phyloP scores from a whole-genome alignment of 148 eudicot species.

The Amaranthus cruentus region DNA sequence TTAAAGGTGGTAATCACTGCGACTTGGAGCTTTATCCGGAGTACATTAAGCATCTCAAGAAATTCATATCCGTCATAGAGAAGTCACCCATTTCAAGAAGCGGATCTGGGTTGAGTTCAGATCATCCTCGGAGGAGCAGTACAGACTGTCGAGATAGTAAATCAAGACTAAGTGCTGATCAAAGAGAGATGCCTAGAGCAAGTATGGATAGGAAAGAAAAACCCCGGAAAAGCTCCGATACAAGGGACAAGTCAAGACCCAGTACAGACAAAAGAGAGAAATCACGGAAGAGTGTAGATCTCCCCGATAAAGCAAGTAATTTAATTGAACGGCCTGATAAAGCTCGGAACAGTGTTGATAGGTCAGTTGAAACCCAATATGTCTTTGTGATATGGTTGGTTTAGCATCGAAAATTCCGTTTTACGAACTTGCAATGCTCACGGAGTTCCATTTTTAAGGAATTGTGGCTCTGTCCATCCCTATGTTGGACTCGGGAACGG shows the following conservation, averaged over 20 bases:
- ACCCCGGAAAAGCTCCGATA: slow-evolving; percentile 54
- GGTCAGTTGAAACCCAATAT: slow-evolving; percentile 33
- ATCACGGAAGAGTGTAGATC: slow-evolving; percentile 49
- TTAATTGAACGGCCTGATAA: slow-evolving; percentile 60
- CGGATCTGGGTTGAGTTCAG: slow-evolving; percentile 34
- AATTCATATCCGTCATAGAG: slow-evolving; percentile 62
- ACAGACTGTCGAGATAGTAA: slow-evolving; percentile 56
- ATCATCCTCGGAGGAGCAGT: slow-evolving; percentile 48
- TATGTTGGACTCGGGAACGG: too few species aligned
- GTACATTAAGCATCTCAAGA: slow-evolving; percentile 75
- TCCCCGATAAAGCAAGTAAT: slow-evolving; percentile 39
- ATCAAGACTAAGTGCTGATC: slow-evolving; percentile 53
- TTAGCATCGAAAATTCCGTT: too few species aligned
- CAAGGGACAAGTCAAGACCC: slow-evolving; percentile 62
- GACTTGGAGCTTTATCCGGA: slow-evolving; percentile 83
- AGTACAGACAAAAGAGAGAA: slow-evolving; percentile 70
- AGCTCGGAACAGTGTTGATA: slow-evolving; percentile 81
- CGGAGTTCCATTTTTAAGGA: too few species aligned
- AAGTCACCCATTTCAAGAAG: slow-evolving; percentile 44
- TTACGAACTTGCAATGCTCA: too few species aligned
- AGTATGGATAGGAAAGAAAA: slow-evolving; percentile 58
- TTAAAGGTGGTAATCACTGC: slow-evolving; percentile 83
- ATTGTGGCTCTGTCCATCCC: too few species aligned
- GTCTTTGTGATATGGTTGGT: too few species aligned
- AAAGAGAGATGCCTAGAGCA: slow-evolving; percentile 56